phyloP scores from a whole-genome alignment of 192 early-diverging fungal species.

The Linnemannia schmuckeri region DNA sequence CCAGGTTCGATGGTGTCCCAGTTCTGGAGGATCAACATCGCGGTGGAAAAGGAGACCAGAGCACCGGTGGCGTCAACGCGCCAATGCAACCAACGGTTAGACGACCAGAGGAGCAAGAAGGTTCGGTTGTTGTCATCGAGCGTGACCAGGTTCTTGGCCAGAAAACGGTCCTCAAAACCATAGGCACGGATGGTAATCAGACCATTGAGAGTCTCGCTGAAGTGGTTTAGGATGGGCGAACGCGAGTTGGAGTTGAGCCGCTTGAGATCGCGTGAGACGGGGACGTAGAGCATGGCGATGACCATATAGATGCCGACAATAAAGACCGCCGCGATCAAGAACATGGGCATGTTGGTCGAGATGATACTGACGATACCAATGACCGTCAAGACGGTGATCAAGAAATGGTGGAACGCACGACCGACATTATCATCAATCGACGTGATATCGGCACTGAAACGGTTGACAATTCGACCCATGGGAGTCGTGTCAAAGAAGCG shows the following conservation, averaged over 20 bases:
- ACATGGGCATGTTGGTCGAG: conserved; percentile 73
- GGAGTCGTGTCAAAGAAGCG: conserved; percentile 93
- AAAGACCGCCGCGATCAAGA: conserved; percentile 73
- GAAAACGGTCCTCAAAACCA: conserved; percentile 75
- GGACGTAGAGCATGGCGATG: conserved; percentile 79
- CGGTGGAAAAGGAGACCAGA: conserved; percentile 78
- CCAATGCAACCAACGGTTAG: conserved; percentile 90
- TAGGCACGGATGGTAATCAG: conserved; percentile 89
- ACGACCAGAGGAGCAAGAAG: conserved; percentile 86
- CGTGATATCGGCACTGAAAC: conserved; percentile 90
- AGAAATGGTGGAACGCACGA: conserved; percentile 59
- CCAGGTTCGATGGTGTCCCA: conserved; percentile 79
- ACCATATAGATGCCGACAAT: conserved; percentile 67
- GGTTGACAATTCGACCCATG: conserved; percentile 82
- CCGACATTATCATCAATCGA: conserved; percentile 77
- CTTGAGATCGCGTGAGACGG: conserved; percentile 89
- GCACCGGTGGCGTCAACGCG: conserved; percentile 86
- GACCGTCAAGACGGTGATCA: conserved; percentile 64
- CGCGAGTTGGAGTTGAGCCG: conserved; percentile 81
- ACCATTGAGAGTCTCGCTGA: conserved; percentile 84
- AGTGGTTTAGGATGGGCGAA: conserved; percentile 86
- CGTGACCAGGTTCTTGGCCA: conserved; percentile 67
- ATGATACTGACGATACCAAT: conserved; percentile 72
- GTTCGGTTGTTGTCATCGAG: conserved; percentile 87
- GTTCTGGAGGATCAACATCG: conserved; percentile 68